Evolutionary conservation across 371 early-diverging fungal species (phyloP).

Genomic region (Syncephalis fuscata): DNA sequence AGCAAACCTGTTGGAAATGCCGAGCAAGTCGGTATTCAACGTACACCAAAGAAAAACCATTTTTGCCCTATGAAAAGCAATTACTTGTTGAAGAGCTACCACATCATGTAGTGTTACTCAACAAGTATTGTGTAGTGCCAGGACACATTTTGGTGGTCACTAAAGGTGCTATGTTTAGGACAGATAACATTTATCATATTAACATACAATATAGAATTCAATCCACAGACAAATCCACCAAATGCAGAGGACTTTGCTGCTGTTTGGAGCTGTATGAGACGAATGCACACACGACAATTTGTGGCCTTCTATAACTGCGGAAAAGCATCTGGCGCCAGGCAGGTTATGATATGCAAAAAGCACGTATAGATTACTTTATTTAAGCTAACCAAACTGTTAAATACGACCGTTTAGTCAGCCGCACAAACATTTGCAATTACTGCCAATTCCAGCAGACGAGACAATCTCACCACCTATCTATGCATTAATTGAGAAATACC

Average conservation of each 20-base stretch:
- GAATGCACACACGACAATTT: constrained; percentile 16
- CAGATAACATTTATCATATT: background rate
- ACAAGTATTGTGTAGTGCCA: constrained; percentile 57
- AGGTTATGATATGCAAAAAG: background rate
- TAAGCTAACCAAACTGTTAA: no score
- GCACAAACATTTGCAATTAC: constrained; percentile 57
- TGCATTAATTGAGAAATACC: no score
- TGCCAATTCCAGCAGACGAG: constrained; percentile 22
- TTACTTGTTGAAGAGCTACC: constrained; percentile 30
- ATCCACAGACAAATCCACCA: constrained; percentile 38
- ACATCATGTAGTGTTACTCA: constrained; percentile 41
- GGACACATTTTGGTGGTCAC: constrained; percentile 50
- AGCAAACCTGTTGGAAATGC: constrained; percentile 3
- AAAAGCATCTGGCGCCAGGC: constrained; percentile 47
- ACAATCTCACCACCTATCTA: constrained; percentile 28
- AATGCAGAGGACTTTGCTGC: constrained; percentile 35
- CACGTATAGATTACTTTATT: no score
- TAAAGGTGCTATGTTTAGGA: constrained; percentile 31
- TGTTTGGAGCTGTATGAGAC: constrained; percentile 26
- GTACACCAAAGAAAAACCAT: constrained; percentile 30
- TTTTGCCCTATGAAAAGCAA: constrained; percentile 39
- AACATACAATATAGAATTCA: constrained; percentile 25
- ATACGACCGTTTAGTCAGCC: constrained; percentile 21
- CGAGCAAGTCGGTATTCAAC: background rate
- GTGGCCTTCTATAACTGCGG: constrained; percentile 66